phyloP scores from a whole-genome alignment of 1,284 basidiomycete species.

The Leccinum subrobustum region DNA sequence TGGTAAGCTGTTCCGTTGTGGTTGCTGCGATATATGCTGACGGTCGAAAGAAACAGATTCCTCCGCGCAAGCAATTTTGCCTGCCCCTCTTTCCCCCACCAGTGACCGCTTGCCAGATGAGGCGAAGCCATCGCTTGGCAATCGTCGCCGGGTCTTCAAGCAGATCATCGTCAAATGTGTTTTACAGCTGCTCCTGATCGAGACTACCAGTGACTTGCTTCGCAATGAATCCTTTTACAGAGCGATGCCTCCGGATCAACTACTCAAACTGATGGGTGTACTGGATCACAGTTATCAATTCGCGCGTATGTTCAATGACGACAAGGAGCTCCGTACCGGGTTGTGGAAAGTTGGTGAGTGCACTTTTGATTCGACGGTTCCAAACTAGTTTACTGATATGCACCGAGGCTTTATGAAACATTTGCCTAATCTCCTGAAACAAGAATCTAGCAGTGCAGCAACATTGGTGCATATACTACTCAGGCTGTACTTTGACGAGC shows the following conservation, averaged over 20 bases:
- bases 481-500: conserved; percentile 92
- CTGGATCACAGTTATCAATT: conserved; percentile 98
- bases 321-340: conserved; percentile 94
- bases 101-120: conserved; percentile 50
- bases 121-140: conserved; percentile 54
- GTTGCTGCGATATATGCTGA: conserved; percentile 5
- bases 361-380: conserved; percentile 1
- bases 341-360: conserved; percentile 98
- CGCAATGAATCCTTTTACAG: conserved; percentile 91
- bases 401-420: conserved; percentile 97
- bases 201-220: conserved; percentile 95
- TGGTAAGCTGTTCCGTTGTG: conserved; percentile 36
- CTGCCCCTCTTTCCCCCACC: conserved; percentile 73
- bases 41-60: conserved; percentile 39
- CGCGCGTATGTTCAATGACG: conserved; percentile 95
- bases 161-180: conserved; percentile 99
- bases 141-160: conserved; percentile 91
- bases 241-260: conserved; percentile 91
- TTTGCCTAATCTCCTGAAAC: conserved; percentile 95
- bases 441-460: conserved; percentile 96
- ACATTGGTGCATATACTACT: conserved; percentile 92
- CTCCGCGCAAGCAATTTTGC: conserved; percentile 71
- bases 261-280: conserved; percentile 91
- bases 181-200: conserved; percentile 93
- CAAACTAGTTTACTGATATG: conserved; percentile 2